Percentiles rank a stretch among this genome's conserved stretches.
Evolutionary conservation across 257 asterid species (phyloP).

Genomic region (Solanum habrochaites): DNA sequence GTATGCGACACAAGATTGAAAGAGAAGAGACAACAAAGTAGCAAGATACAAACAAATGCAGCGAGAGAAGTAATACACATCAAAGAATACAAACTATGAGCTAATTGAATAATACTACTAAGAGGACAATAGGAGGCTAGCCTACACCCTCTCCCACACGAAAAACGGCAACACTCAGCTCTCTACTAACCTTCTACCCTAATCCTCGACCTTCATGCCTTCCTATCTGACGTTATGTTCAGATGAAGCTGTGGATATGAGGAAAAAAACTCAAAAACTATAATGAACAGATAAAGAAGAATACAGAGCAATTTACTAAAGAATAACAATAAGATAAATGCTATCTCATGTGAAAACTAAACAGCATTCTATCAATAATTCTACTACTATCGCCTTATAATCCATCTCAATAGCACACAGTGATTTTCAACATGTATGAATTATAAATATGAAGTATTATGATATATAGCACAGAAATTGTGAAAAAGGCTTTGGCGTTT

Average conservation of each 20-base stretch:
- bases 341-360: not conserved
- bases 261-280: not conserved
- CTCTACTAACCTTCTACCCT: not conserved
- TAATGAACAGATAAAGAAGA: not conserved
- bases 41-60: not conserved
- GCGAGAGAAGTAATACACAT: not conserved
- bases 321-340: not conserved
- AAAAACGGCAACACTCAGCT: not conserved
- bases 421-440: not conserved
- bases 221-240: not conserved
- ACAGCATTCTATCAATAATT: not conserved
- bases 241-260: not conserved
- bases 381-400: not conserved
- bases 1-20: not conserved
- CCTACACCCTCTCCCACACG: not conserved
- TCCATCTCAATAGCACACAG: not conserved
- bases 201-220: not conserved
- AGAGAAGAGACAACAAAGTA: not conserved
- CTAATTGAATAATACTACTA: not conserved
- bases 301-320: not conserved
- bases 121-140: not conserved
- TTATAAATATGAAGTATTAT: not conserved
- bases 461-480: not conserved
- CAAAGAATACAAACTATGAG: not conserved
- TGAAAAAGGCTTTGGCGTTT: not conserved